Conservation (phyloP, 768 basidiomycete genomes). For the Lentinula edodes region DNA sequence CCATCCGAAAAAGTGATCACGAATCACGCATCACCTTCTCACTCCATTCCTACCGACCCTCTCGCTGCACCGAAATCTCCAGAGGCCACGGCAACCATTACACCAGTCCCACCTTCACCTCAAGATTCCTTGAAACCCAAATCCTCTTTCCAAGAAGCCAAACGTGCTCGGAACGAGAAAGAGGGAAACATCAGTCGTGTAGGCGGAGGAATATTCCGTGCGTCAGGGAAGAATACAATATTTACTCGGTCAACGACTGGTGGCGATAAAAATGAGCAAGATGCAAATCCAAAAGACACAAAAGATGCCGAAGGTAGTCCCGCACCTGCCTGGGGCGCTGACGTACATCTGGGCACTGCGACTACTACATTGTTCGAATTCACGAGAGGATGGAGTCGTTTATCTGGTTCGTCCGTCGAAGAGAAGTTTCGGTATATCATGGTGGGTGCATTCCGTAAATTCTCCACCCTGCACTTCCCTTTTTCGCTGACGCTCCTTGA, state of each 20-base stretch:
- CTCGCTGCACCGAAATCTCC: background rate
- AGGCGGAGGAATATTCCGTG: slow-evolving; percentile 71
- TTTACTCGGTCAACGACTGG: slow-evolving; percentile 29
- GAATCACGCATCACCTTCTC: too few relatives aligned
- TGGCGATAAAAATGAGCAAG: too few relatives aligned
- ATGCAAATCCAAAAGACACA: background rate
- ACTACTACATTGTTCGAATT: slow-evolving; percentile 59
- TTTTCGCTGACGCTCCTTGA: background rate
- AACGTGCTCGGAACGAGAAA: slow-evolving; percentile 44
- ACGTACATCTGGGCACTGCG: slow-evolving; percentile 4
- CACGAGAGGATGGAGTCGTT: slow-evolving; percentile 47
- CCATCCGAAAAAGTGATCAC: too few relatives aligned
- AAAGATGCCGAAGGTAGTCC: background rate
- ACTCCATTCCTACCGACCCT: background rate
- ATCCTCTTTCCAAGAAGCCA: slow-evolving; percentile 51
- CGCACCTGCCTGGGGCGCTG: background rate
- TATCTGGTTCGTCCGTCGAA: slow-evolving; percentile 24
- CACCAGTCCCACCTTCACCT: slow-evolving; percentile 10
- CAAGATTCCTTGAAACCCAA: background rate
- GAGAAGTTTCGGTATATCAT: slow-evolving; percentile 55
- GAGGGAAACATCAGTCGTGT: slow-evolving; percentile 33
- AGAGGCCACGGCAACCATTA: slow-evolving; percentile 4
- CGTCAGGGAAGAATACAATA: slow-evolving; percentile 54
- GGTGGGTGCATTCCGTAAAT: slow-evolving; percentile 31
- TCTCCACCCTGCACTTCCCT: background rate